Evolutionary conservation across 2,329 filamentous ascomycete genomes (phyloP).

Genomic region (Pestalotiopsis sp.): DNA sequence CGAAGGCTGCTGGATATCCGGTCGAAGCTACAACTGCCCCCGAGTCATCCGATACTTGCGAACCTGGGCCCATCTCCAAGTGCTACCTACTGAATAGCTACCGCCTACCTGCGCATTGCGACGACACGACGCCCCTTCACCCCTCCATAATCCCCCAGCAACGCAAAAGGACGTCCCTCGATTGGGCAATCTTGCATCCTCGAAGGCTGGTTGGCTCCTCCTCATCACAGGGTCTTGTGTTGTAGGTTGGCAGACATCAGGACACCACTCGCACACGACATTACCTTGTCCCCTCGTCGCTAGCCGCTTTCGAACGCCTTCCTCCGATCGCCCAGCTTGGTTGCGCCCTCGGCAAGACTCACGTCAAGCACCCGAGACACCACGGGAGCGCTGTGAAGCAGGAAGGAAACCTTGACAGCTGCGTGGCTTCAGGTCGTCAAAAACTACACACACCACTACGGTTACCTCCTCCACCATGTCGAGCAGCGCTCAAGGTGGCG

Average conservation of each 20-base stretch:
- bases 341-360: constrained; percentile 3
- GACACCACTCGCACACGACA: background rate
- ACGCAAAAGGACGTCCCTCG: background rate
- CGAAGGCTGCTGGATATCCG: background rate
- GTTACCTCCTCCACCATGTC: constrained; percentile 48
- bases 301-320: background rate
- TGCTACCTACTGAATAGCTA: background rate
- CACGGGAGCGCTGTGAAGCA: constrained; percentile 4
- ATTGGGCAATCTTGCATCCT: constrained; percentile 6
- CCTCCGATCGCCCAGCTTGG: background rate
- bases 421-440: constrained; percentile 2
- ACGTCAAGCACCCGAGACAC: constrained; percentile 2
- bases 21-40: background rate
- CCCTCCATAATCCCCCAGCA: background rate
- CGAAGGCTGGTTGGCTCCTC: background rate
- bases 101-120: constrained; percentile 1
- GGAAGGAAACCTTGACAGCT: constrained; percentile 4
- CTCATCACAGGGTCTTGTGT: constrained; percentile 7
- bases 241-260: background rate
- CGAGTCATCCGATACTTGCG: background rate
- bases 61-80: background rate
- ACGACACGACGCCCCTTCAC: background rate
- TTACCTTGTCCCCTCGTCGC: constrained; percentile 1
- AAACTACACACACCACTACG: constrained; percentile 20
- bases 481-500: constrained; percentile 62